Percentiles rank a stretch among this genome's conserved stretches.
These are phyloP conservation scores for Syncephalastrum monosporum DNA, from an alignment of 371 early-diverging fungal species.

Conservation along the genomic window DNA sequence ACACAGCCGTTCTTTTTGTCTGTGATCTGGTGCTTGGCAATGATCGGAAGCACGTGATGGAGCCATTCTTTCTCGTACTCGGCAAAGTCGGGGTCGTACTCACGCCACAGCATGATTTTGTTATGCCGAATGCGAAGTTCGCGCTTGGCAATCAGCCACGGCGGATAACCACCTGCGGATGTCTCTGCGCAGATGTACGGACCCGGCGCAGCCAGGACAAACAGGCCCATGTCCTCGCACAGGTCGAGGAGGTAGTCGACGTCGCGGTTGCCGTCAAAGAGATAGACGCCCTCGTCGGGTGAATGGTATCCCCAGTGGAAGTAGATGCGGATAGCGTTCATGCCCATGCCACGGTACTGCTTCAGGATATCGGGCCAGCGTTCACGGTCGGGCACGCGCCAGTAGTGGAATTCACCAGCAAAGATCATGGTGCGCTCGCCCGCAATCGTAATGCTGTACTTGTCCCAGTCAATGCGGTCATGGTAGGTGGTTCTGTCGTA, in stretches of 20 bases:
- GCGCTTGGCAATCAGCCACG: slow-evolving; percentile 80
- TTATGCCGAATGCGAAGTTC: slow-evolving; percentile 76
- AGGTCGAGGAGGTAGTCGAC: slow-evolving; percentile 70
- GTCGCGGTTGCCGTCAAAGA: slow-evolving; percentile 79
- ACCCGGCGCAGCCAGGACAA: slow-evolving; percentile 84
- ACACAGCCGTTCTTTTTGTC: slow-evolving; percentile 67
- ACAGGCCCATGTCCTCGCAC: slow-evolving; percentile 73
- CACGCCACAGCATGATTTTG: slow-evolving; percentile 62
- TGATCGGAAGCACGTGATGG: slow-evolving; percentile 69
- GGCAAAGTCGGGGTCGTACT: slow-evolving; percentile 70
- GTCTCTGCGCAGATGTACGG: slow-evolving; percentile 91
- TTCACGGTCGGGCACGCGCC: slow-evolving; percentile 68
- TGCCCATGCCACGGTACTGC: slow-evolving; percentile 70
- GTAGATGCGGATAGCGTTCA: slow-evolving; percentile 85
- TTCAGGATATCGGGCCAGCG: slow-evolving; percentile 62
- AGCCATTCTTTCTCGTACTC: slow-evolving; percentile 75
- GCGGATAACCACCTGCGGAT: slow-evolving; percentile 83
- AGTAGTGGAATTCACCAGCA: slow-evolving; percentile 81
- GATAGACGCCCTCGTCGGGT: slow-evolving; percentile 71
- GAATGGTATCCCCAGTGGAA: slow-evolving; percentile 92
- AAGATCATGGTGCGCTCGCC: slow-evolving; percentile 63
- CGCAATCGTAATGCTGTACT: slow-evolving; percentile 58
- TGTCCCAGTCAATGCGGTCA: slow-evolving; percentile 63
- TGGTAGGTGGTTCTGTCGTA: slow-evolving; percentile 55
- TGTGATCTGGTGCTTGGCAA: slow-evolving; percentile 80